These are phyloP conservation scores for Saururus chinensis DNA, from an alignment of 164 flowering plant species.

Conservation along the genomic window DNA sequence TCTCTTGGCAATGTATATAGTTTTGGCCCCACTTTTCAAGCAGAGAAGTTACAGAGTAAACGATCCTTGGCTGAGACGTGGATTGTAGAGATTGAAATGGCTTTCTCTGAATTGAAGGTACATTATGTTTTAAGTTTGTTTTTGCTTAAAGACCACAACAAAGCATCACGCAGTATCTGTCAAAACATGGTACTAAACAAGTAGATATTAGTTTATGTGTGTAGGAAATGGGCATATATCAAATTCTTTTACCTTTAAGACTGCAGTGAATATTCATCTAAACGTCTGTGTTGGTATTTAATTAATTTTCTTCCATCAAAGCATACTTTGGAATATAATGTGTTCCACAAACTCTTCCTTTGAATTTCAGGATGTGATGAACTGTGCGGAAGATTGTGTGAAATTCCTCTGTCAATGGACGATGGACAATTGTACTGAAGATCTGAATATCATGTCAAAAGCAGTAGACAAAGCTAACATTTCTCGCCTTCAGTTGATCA, in stretches of 20 bases:
- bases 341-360: neutral
- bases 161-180: too few relatives aligned
- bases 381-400: conserved; percentile 58
- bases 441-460: conserved; percentile 46
- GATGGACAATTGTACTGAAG: conserved; percentile 50
- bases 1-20: conserved; percentile 85
- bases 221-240: too few relatives aligned
- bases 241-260: neutral
- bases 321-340: neutral
- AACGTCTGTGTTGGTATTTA: neutral
- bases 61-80: conserved; percentile 64
- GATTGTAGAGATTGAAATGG: conserved; percentile 78
- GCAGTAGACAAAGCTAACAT: conserved; percentile 33
- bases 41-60: conserved; percentile 27
- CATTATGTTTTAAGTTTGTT: neutral
- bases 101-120: conserved; percentile 80
- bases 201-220: neutral
- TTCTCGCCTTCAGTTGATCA: conserved; percentile 37
- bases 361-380: conserved; percentile 59
- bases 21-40: conserved; percentile 79
- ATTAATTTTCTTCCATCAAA: neutral
- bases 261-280: neutral
- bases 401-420: conserved; percentile 66
- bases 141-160: neutral
- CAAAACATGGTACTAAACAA: too few relatives aligned